Conservation (phyloP, 257 asterid genomes). For the Ilex asprella region DNA sequence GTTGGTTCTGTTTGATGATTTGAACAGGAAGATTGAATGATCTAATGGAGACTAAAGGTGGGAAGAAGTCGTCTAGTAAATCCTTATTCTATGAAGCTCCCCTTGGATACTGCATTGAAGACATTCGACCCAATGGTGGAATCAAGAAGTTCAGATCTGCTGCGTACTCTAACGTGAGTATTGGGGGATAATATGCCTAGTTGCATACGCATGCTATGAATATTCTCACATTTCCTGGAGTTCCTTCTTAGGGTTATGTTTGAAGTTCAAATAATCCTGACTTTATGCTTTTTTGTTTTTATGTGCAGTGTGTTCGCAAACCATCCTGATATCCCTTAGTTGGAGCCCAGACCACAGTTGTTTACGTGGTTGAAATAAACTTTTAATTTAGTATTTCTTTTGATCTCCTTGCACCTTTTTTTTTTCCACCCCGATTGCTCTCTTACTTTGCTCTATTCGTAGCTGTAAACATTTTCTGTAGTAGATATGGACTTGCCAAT, state of each 20-base stretch:
- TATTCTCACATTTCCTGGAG: neutral
- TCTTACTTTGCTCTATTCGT: constrained; percentile 6
- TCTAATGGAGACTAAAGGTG: constrained; percentile 37
- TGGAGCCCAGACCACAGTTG: constrained; percentile 7
- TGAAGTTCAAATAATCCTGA: neutral
- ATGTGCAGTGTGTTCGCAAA: constrained; percentile 28
- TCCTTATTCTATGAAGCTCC: constrained; percentile 31
- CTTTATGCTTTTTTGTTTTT: constrained; percentile 2
- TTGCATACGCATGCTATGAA: no score
- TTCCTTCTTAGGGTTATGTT: neutral
- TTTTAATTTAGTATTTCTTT: constrained; percentile 7
- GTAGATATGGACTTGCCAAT: constrained; percentile 20
- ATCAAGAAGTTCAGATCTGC: constrained; percentile 44
- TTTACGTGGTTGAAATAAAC: constrained; percentile 1
- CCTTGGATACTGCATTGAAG: constrained; percentile 35
- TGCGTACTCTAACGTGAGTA: constrained; percentile 41
- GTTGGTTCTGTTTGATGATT: neutral
- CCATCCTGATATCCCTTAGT: constrained; percentile 28
- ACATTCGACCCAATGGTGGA: constrained; percentile 37
- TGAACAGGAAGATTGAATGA: constrained; percentile 17
- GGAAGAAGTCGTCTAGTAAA: constrained; percentile 32
- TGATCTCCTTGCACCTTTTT: constrained; percentile 12
- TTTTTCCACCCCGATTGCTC: neutral
- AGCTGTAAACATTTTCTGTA: neutral
- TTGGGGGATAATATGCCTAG: no score